Base-by-base conservation (phyloP, 2,329 filamentous ascomycete genomes). In the Tolypocladium guangdongense region DNA sequence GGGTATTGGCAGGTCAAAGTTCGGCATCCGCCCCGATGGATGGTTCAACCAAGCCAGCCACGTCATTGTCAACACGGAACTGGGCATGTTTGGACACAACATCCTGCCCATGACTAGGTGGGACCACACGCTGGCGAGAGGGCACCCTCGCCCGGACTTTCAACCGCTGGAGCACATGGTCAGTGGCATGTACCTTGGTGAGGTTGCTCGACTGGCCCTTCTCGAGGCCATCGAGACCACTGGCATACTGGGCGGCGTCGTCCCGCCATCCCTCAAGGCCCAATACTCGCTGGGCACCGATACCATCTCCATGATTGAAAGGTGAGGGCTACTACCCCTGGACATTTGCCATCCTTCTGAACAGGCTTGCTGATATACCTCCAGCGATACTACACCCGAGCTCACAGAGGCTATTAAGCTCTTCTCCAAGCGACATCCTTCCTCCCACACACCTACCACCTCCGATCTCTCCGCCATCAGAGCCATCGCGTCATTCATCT, bases 51-150 rank as follows among this genome's bases (percentile, higher is more conserved):
- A 71, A 22, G 82, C 81, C 5, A 78, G 74, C 54, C 79, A 85
- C 59, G 81, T 86, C 54, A 79, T 86, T 55, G 76, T 86, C 59
- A 86, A 86, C 64, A 85, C 82, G 1, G 83, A 86, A 64, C 66
- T 86, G 36, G 78, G 82, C 59, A 86, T 86, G 82, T 85, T 84
- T 62, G 83, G 83, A 16, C 69, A 74, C 50, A 76, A 70, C 54
- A 74, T 83, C 49, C 67, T 86, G 30, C 81, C 82, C 7, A 59
- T 79, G 52, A 86, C 82, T 4, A 74, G 74, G 58, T 87, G 83
- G 82, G 83, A 87, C 57, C 64, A 67, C 20, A 63, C 69, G 6
- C 68, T 87, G 16, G 77, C 77, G 47, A 71, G 70, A 2, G 70
- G 66, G 0, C 83, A 83, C 57, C 71, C 77, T 14, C 70, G 72